A percentile compares a stretch with the other conserved stretches of the same genome.
Evolutionary conservation across 2,329 filamentous ascomycete genomes (phyloP).

Genomic region (Emergomyces pasteurianus): DNA sequence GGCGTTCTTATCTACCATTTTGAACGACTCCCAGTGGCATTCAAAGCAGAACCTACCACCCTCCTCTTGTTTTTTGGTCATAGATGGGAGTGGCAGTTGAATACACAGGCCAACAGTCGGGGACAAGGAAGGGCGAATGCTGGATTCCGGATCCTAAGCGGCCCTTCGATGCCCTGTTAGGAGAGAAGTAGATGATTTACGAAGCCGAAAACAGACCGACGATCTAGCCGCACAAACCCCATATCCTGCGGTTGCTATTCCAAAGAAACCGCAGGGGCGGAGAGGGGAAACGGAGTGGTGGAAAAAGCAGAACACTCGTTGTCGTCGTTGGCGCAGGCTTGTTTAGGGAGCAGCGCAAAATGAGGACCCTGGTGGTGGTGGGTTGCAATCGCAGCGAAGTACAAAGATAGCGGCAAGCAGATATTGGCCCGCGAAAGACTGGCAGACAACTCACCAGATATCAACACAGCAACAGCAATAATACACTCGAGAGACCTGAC

Average conservation of each 20-base stretch:
- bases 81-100: not conserved
- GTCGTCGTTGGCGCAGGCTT: too few relatives aligned
- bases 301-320: too few relatives aligned
- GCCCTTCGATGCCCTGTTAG: too few relatives aligned
- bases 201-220: not conserved
- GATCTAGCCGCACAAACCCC: not conserved
- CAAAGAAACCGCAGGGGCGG: not conserved
- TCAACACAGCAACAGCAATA: too few relatives aligned
- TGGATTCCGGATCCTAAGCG: not conserved
- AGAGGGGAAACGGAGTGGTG: too few relatives aligned
- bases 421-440: too few relatives aligned
- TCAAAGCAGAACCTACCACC: constrained; percentile 28
- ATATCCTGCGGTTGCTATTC: not conserved
- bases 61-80: constrained; percentile 6
- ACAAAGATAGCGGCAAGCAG: too few relatives aligned
- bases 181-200: not conserved
- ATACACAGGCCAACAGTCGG: not conserved
- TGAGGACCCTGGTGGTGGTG: constrained; percentile 5
- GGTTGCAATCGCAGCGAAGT: too few relatives aligned
- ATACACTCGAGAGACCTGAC: too few relatives aligned
- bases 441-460: too few relatives aligned
- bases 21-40: constrained; percentile 30
- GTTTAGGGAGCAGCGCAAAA: too few relatives aligned
- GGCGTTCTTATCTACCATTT: constrained; percentile 22
- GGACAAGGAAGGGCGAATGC: not conserved